Base-by-base conservation (phyloP, 805 yeast genomes). In the Barnettozyma populi region DNA sequence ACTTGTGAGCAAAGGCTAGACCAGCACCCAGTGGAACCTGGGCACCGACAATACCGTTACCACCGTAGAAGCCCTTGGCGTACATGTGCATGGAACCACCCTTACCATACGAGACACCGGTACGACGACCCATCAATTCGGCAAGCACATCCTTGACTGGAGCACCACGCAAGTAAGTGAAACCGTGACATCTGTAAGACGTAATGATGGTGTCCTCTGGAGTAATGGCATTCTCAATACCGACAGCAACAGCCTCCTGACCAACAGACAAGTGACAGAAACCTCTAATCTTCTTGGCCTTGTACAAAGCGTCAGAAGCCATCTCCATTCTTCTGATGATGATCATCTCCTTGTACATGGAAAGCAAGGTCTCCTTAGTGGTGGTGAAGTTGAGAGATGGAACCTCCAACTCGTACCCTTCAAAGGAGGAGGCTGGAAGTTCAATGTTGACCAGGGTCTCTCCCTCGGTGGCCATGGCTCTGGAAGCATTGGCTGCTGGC, bases 61-160 rank as follows among this genome's bases (percentile, higher is more conserved):
- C 99, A 69, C 99, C 99, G 72, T 85, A 94, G 78, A 94, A 94
- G 52, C 95, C 95, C 41, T 84, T 83, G 43, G 95, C 87, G 69
- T 84, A 94, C 90, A 94, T 87, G 76, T 94, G 99, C 99, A 94
- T 94, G 56, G 99, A 94, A 62, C 99, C 99, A 76, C 99, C 99
- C 74, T 94, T 94, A 75, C 99, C 99, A 73, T 74, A 84, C 38
- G 97, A 86, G 52, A 87, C 95, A 77, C 99, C 98, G 49, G 84
- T 74, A 75, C 96, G 84, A 75, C 85, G 86, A 62, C 99, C 99
- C 92, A 94, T 86, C 69, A 94, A 79, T 75, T 94, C 99, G 54
- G 96, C 98, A 58, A 94, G 73, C 48, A 94, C 95, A 51, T 78
- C 84, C 71, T 86, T 82, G 57, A 90, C 96, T 18, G 96, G 74